These are phyloP conservation scores for Penicillium sp. DNA, from an alignment of 2,329 filamentous ascomycete species.

Conservation along the genomic window DNA sequence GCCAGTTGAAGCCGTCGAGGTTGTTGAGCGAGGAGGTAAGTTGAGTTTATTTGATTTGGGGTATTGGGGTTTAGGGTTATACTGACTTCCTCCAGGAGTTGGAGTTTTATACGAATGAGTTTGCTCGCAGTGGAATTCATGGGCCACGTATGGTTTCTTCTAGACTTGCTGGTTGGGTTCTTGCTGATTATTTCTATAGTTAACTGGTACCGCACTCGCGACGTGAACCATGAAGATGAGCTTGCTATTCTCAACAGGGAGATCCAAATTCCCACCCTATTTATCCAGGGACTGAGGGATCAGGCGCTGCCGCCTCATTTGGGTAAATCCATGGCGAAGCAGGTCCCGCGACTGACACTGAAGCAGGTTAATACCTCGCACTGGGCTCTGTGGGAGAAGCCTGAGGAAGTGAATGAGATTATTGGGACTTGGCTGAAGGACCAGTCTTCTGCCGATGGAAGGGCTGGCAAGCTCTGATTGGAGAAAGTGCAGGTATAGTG, in stretches of 20 bases:
- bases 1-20: conserved; percentile 54
- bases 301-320: conserved; percentile 68
- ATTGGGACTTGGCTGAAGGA: conserved; percentile 66
- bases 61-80: background rate
- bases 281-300: conserved; percentile 71
- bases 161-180: background rate
- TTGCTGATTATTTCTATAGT: conserved; percentile 41
- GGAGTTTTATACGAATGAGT: conserved; percentile 73
- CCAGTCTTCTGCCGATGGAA: conserved; percentile 49
- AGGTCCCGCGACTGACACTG: conserved; percentile 63
- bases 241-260: conserved; percentile 35
- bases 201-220: conserved; percentile 81
- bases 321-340: conserved; percentile 67
- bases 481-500: background rate
- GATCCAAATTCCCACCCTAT: conserved; percentile 65
- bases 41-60: background rate
- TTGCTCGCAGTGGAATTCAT: conserved; percentile 67
- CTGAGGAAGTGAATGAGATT: conserved; percentile 66
- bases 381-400: conserved; percentile 77
- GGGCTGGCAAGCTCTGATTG: conserved; percentile 43
- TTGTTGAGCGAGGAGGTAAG: conserved; percentile 61
- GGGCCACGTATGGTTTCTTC: conserved; percentile 58
- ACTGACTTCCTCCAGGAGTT: conserved; percentile 52
- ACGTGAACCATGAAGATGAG: conserved; percentile 77
- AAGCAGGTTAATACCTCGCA: conserved; percentile 68